Base-by-base conservation (phyloP, 108 stramenopile species). In the Pseudonitzschia multistriata region DNA sequence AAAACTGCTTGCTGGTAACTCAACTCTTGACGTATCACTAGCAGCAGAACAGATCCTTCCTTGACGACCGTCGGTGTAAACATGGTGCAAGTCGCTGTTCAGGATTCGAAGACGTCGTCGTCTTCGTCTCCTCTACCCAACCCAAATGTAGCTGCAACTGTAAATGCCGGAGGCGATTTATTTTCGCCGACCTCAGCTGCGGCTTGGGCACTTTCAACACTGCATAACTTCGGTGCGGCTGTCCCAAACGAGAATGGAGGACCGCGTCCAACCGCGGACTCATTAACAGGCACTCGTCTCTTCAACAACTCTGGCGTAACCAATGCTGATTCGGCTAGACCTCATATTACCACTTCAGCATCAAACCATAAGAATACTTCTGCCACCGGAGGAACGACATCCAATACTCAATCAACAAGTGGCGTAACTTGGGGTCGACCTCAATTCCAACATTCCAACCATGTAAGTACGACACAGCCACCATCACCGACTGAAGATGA, bases 181-280 rank as follows among this genome's bases (percentile, higher is more conserved):
- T 71, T 78, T 52, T 78, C 77, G 27, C 77, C 77, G 14, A 78
- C 77, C 14, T 71, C 77, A 22, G 77, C 77, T 34, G 77, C 77
- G 31, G 77, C 77, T 6, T 66, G 70, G 59, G 77, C 77, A 33
- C 64, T 78, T 11, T 78, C 77, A 36, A 67, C 77, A 0, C 42
- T 78, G 57, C 77, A 78, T n/a, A 70, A 78, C 29, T 72, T 78
- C 47, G 71, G 77, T 25, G 71, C 70, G 3, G 49, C 68, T 5
- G 63, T 42, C 29, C 63, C 63, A 28, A 42, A 47, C 7, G 64
- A 73, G 19, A 73, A 11, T 53, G 33, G 53, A 45, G 42, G 42
- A n/a, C 33, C 14, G 1, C 57, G 61, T 49, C 75, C 69, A n/a
- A 29, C 54, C 5, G 50, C 36, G 11, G 39, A 42, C 28, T 50